phyloP scores from a whole-genome alignment of 345 rosid species.

The Punica granatum region DNA sequence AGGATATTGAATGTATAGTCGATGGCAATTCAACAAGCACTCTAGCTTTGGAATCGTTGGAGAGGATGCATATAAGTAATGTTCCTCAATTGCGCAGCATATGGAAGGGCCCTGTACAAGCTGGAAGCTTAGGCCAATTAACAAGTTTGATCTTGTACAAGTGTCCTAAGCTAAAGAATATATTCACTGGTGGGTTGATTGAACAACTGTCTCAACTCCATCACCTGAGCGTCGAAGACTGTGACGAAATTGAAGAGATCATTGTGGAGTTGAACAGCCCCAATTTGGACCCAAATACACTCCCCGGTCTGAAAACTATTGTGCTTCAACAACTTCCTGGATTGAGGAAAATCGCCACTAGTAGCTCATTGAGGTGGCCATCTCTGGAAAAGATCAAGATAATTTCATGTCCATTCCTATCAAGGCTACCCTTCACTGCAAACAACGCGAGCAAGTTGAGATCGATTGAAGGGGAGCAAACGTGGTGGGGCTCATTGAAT shows the following conservation, averaged over 20 bases:
- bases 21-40: background rate
- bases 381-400: background rate
- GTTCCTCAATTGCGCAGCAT: background rate
- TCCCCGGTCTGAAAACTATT: background rate
- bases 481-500: background rate
- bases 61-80: background rate
- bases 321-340: background rate
- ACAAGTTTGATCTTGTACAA: background rate
- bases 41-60: background rate
- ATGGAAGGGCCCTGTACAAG: background rate
- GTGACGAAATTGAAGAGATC: constrained; percentile 3
- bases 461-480: background rate
- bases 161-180: constrained; percentile 4
- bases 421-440: background rate
- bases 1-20: background rate
- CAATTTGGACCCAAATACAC: background rate
- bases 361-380: background rate
- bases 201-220: background rate
- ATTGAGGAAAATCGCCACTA: background rate
- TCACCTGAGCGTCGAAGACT: background rate
- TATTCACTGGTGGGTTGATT: constrained; percentile 1
- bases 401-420: constrained; percentile 3
- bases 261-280: background rate
- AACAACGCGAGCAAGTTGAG: background rate
- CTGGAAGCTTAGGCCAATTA: constrained; percentile 2